Conservation (phyloP, 2,329 filamentous ascomycete species). For the Amauroascus verrucosus region DNA sequence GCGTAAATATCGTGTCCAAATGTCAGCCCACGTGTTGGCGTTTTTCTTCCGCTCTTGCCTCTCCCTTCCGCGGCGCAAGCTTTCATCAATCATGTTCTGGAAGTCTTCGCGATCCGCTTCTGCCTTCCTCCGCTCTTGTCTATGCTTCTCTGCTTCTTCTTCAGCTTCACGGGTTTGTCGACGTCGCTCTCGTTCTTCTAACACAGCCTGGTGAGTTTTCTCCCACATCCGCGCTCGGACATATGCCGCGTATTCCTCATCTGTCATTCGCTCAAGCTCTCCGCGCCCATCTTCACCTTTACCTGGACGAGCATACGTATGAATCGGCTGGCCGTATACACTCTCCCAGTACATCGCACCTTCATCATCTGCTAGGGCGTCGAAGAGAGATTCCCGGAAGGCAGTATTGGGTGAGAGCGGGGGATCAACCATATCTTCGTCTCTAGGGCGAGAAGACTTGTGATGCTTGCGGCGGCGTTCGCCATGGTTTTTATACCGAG, state of each 20-base stretch:
- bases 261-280: conserved; percentile 70
- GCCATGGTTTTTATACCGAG: conserved; percentile 19
- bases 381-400: conserved; percentile 89
- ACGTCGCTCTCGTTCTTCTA: conserved; percentile 61
- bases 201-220: conserved; percentile 72
- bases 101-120: conserved; percentile 35
- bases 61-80: conserved; percentile 56
- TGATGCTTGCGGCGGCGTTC: conserved; percentile 22
- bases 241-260: conserved; percentile 81
- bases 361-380: conserved; percentile 93
- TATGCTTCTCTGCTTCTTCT: conserved; percentile 33
- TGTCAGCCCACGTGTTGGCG: conserved; percentile 39
- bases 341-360: conserved; percentile 90
- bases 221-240: conserved; percentile 92
- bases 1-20: conserved; percentile 55
- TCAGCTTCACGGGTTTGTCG: conserved; percentile 44
- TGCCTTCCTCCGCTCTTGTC: conserved; percentile 20
- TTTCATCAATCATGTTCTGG: conserved; percentile 57
- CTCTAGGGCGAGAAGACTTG: conserved; percentile 16
- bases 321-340: conserved; percentile 93
- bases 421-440: conserved; percentile 7
- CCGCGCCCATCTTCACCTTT: conserved; percentile 38
- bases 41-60: conserved; percentile 43
- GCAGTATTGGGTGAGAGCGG: conserved; percentile 58
- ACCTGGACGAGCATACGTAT: conserved; percentile 56